Conservation (phyloP, 495 filamentous ascomycete genomes). For the Aspergillus panamensis region DNA sequence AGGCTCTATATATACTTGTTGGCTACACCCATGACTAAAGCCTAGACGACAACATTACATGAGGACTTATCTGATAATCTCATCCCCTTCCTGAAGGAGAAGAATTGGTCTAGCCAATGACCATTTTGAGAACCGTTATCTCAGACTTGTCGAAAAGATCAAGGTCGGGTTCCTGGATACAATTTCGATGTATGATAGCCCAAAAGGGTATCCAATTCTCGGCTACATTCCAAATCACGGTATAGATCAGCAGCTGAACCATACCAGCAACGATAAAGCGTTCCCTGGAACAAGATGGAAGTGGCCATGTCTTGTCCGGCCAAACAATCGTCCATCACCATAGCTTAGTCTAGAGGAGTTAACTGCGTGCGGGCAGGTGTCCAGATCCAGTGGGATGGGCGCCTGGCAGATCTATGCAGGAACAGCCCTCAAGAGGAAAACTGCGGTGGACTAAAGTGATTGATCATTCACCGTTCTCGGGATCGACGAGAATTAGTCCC, state of each 20-base stretch:
- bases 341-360: neutral
- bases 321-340: neutral
- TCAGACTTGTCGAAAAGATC: neutral
- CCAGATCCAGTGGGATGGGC: slow-evolving; percentile 5
- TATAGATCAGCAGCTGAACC: slow-evolving; percentile 4
- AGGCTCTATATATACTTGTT: slow-evolving; percentile 21
- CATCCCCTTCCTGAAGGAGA: slow-evolving; percentile 8
- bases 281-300: neutral
- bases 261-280: slow-evolving; percentile 4
- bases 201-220: neutral
- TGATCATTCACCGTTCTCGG: slow-evolving; percentile 1
- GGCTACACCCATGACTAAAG: neutral
- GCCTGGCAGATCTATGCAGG: slow-evolving; percentile 18
- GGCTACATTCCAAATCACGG: slow-evolving; percentile 5
- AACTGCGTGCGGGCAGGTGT: neutral
- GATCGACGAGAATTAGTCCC: neutral
- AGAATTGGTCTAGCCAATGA: neutral
- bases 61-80: slow-evolving; percentile 10
- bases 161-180: neutral
- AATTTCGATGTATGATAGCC: neutral
- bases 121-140: slow-evolving; percentile 10
- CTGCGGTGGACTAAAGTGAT: neutral
- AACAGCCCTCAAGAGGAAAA: slow-evolving; percentile 5
- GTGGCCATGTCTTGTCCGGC: neutral
- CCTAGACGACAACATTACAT: neutral